These are phyloP conservation scores for Coemansia furcata DNA, from an alignment of 192 early-diverging fungal species.

Conservation along the genomic window DNA sequence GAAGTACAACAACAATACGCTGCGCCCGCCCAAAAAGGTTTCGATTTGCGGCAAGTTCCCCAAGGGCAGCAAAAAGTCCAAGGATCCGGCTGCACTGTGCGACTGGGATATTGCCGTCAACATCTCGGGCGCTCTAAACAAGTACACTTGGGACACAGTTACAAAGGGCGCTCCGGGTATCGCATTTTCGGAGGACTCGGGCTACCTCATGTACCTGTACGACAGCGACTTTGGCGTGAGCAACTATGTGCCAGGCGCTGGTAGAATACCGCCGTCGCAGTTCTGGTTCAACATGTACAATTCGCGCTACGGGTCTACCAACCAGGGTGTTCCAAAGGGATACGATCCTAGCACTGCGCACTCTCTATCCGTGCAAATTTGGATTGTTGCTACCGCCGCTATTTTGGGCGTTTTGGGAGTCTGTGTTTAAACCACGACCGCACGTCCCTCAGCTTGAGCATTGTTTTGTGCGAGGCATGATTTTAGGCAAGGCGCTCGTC, in stretches of 20 bases:
- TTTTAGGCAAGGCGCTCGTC: neutral
- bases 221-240: constrained; percentile 42
- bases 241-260: constrained; percentile 30
- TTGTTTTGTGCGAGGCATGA: neutral
- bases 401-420: constrained; percentile 12
- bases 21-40: constrained; percentile 31
- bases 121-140: constrained; percentile 28
- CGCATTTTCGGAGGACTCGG: constrained; percentile 28
- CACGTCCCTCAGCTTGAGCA: neutral
- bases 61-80: constrained; percentile 19
- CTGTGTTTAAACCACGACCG: neutral
- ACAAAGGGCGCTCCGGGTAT: constrained; percentile 28
- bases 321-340: constrained; percentile 41
- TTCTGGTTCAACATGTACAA: constrained; percentile 50
- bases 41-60: constrained; percentile 48
- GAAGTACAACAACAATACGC: constrained; percentile 31
- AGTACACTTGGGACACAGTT: constrained; percentile 45
- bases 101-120: constrained; percentile 49
- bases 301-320: constrained; percentile 40
- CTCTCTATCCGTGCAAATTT: constrained; percentile 5
- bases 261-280: constrained; percentile 23
- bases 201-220: constrained; percentile 41
- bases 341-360: constrained; percentile 39
- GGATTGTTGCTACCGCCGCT: constrained; percentile 13
- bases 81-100: constrained; percentile 10